Conservation (phyloP, 202 grass and related monocot species). For the Musa balbisiana region DNA sequence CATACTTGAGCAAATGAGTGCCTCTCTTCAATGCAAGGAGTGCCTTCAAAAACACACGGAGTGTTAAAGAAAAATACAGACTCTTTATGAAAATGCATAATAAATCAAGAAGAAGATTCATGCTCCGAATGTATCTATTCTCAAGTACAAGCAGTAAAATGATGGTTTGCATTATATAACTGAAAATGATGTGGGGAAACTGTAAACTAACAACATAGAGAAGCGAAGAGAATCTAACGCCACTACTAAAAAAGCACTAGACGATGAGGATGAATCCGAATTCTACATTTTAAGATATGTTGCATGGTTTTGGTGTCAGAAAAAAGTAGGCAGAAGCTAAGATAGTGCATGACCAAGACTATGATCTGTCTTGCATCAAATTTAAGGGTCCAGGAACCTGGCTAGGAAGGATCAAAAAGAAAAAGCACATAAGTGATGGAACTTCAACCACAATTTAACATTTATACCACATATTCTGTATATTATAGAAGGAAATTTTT, state of each 20-base stretch:
- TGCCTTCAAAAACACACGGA: slow-evolving; percentile 6
- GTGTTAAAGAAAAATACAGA: not conserved
- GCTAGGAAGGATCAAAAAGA: not conserved
- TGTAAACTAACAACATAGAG: too few species aligned
- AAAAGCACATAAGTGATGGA: not conserved
- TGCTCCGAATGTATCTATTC: not conserved
- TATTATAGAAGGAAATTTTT: not conserved
- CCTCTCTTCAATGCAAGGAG: slow-evolving; percentile 17
- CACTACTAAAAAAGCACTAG: too few species aligned
- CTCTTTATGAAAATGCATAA: not conserved
- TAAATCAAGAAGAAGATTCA: not conserved
- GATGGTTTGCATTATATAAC: not conserved
- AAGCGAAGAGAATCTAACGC: too few species aligned
- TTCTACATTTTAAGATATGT: too few species aligned
- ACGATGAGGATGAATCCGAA: too few species aligned
- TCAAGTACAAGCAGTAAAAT: not conserved
- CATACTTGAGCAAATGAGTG: slow-evolving; percentile 19
- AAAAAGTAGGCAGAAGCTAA: too few species aligned
- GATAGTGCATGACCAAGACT: too few species aligned
- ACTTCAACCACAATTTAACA: not conserved
- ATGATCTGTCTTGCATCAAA: too few species aligned
- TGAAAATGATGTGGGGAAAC: too few species aligned
- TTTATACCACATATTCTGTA: not conserved
- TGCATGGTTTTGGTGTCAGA: too few species aligned
- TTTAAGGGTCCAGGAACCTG: too few species aligned